Conservation (phyloP, 1,139 yeast genomes). For the Protomyces arabidopsidicola region DNA sequence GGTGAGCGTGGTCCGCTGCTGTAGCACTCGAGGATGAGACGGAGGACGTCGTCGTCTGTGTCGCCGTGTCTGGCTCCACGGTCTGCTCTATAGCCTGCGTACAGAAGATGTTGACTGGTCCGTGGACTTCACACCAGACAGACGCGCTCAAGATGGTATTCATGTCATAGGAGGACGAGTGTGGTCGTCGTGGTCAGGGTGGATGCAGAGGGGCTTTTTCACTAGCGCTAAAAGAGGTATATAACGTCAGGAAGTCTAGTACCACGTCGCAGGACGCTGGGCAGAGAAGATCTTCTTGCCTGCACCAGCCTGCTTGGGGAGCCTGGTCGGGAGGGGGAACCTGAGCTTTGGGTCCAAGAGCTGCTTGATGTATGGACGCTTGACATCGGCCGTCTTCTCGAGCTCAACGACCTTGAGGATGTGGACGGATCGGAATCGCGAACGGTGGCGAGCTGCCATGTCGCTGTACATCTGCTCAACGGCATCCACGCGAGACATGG, state of each 20-base stretch:
- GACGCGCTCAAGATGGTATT: constrained; percentile 25
- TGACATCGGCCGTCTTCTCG: constrained; percentile 95
- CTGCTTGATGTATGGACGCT: constrained; percentile 99
- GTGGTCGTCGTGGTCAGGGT: neutral
- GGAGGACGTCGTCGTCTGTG: constrained; percentile 33
- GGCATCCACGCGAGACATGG: constrained; percentile 98
- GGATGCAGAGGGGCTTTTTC: neutral
- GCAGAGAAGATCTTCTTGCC: constrained; percentile 73
- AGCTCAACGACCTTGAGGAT: constrained; percentile 90
- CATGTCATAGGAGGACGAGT: neutral
- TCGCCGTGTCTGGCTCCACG: constrained; percentile 33
- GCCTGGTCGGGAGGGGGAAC: constrained; percentile 99
- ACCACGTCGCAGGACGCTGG: constrained; percentile 95
- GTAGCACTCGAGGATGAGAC: constrained; percentile 34
- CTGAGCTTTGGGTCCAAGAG: constrained; percentile 91
- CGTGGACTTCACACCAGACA: constrained; percentile 66
- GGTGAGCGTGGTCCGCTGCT: constrained; percentile 37
- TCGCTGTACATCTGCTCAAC: constrained; percentile 99
- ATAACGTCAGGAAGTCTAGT: constrained; percentile 47
- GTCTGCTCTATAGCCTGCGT: constrained; percentile 49
- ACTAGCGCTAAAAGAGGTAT: too few relatives aligned
- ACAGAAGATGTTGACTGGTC: constrained; percentile 71
- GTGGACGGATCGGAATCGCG: constrained; percentile 99
- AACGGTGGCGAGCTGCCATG: constrained; percentile 99
- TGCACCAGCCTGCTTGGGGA: constrained; percentile 58